phyloP scores from a whole-genome alignment of 2,329 filamentous ascomycete species.

The Sclerotinia trifoliorum region DNA sequence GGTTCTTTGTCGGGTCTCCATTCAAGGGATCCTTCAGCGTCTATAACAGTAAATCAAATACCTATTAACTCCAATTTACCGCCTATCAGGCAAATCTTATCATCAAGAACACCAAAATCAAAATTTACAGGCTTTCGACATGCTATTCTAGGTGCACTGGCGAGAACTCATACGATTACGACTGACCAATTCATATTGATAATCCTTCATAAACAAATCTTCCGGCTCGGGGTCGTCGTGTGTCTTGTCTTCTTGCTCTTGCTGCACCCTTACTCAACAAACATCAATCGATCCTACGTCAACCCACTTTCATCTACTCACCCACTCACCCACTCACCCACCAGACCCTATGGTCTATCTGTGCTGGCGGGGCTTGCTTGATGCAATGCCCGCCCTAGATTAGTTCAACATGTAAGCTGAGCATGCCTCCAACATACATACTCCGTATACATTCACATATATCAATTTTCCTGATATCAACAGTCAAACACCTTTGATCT shows the following conservation, averaged over 20 bases:
- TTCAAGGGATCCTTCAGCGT: not conserved
- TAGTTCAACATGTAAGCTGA: conserved; percentile 8
- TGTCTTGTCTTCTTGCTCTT: not conserved
- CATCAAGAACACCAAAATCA: not conserved
- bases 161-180: not conserved
- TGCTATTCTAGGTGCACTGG: too few relatives aligned
- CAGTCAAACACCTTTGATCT: not conserved
- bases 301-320: conserved; percentile 10
- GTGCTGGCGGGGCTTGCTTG: not conserved
- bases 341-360: too few relatives aligned
- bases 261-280: not conserved
- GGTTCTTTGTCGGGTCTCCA: not conserved
- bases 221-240: conserved; percentile 5
- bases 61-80: not conserved
- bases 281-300: conserved; percentile 15
- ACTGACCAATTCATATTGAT: not conserved
- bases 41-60: not conserved
- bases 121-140: not conserved
- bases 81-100: not conserved
- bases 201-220: not conserved
- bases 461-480: not conserved
- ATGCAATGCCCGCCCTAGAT: not conserved
- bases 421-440: not conserved
- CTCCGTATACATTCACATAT: not conserved
- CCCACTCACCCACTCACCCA: not conserved